phyloP scores from a whole-genome alignment of 352 stramenopile genomes.

The Globisporangium apiculatum region DNA sequence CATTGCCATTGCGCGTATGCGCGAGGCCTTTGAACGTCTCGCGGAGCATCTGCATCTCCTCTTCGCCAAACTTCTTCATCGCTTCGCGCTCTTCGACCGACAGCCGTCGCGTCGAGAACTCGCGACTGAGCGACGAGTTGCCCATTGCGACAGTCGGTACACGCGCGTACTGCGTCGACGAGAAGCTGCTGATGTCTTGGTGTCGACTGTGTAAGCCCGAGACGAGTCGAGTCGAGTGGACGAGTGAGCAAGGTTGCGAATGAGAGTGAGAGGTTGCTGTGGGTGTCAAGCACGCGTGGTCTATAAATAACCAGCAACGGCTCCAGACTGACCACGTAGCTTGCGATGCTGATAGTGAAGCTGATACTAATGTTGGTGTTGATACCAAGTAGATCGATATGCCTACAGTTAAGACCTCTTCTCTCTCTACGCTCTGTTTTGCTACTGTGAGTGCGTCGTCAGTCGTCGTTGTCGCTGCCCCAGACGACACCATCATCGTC shows the following conservation, averaged over 20 bases:
- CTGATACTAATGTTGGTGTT: too few species aligned
- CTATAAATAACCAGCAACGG: too few species aligned
- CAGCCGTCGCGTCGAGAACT: constrained; percentile 43
- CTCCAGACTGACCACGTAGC: too few species aligned
- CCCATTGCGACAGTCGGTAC: constrained; percentile 26
- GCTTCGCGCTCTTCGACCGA: constrained; percentile 51
- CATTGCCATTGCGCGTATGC: constrained; percentile 34
- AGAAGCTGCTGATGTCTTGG: neutral
- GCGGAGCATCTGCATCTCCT: constrained; percentile 70
- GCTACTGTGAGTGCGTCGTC: neutral
- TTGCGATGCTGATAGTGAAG: too few species aligned
- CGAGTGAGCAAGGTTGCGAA: too few species aligned
- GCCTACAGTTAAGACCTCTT: too few species aligned
- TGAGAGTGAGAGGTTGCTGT: too few species aligned
- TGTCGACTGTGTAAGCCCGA: too few species aligned
- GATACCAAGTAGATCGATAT: too few species aligned
- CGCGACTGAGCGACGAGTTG: constrained; percentile 48
- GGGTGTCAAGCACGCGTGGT: too few species aligned
- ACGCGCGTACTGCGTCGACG: too few species aligned
- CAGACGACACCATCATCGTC: constrained; percentile 12
- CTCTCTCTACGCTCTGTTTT: neutral
- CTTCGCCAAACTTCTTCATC: constrained; percentile 70
- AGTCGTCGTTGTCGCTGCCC: constrained; percentile 18
- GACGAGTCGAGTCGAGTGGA: too few species aligned
- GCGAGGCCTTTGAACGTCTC: constrained; percentile 78